phyloP scores from a whole-genome alignment of 352 stramenopile species.

The Globisporangium paddicum region DNA sequence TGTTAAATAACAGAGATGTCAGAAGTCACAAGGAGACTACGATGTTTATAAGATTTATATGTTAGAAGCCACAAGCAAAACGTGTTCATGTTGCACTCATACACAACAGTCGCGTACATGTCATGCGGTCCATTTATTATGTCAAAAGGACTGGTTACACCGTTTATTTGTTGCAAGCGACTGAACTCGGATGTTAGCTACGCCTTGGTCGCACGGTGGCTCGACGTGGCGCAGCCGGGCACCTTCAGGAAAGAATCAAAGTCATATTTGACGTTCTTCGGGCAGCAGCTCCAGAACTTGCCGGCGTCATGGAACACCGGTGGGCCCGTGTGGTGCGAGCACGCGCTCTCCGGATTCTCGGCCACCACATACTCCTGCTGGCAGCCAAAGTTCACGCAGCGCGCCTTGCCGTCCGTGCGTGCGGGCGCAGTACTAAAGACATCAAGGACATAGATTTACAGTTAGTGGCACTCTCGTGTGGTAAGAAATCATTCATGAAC shows the following conservation, averaged over 20 bases:
- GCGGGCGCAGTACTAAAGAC: constrained; percentile 27
- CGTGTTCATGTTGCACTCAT: too few species aligned
- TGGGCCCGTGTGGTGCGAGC: constrained; percentile 80
- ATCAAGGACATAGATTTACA: background rate
- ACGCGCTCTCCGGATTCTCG: constrained; percentile 76
- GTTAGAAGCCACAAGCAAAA: too few species aligned
- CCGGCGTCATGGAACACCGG: constrained; percentile 92
- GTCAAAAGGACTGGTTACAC: background rate
- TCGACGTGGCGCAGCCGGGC: constrained; percentile 75
- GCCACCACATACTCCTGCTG: constrained; percentile 90
- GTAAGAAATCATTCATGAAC: constrained; percentile 9
- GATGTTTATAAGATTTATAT: too few species aligned
- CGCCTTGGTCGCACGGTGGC: constrained; percentile 73
- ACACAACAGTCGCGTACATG: too few species aligned
- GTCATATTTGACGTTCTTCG: constrained; percentile 92
- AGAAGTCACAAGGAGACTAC: too few species aligned
- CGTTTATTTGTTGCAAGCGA: background rate
- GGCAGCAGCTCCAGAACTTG: constrained; percentile 94
- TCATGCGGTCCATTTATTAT: background rate
- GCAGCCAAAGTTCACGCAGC: constrained; percentile 90
- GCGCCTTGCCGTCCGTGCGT: constrained; percentile 85
- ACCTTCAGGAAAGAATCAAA: constrained; percentile 93
- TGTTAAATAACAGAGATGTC: too few species aligned
- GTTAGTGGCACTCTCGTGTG: background rate
- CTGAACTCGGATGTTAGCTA: background rate